Conservation (phyloP, 306 rosid genomes). For the Dryas alaskensis region DNA sequence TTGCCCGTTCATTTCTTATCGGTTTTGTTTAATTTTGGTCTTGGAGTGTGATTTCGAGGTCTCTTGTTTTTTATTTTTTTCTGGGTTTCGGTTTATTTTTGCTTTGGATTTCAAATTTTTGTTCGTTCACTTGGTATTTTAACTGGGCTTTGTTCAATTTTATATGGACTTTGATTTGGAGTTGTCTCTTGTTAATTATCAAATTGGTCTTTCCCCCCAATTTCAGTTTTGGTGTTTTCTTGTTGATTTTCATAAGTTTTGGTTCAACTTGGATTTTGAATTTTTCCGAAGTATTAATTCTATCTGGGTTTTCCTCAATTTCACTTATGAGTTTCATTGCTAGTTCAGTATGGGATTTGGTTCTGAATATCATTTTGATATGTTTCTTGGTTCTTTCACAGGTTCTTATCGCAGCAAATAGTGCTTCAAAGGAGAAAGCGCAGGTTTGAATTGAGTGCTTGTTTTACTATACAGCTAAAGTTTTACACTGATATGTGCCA, state of each 20-base stretch:
- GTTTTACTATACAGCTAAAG: neutral
- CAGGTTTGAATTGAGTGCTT: constrained; percentile 55
- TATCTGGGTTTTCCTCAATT: constrained; percentile 3
- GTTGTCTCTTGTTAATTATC: neutral
- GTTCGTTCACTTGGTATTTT: neutral
- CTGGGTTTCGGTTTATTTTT: neutral
- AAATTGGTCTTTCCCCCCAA: neutral
- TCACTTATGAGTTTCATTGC: neutral
- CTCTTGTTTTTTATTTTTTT: neutral
- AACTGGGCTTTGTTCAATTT: neutral
- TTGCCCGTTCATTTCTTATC: neutral
- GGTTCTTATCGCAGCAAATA: constrained; percentile 80
- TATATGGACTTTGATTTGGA: neutral
- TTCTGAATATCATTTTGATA: constrained; percentile 21
- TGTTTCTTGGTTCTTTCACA: constrained; percentile 31
- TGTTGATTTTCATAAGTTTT: constrained; percentile 5
- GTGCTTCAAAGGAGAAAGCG: constrained; percentile 87
- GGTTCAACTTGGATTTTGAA: constrained; percentile 1
- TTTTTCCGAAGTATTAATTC: neutral
- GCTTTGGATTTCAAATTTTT: neutral
- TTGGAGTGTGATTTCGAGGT: neutral
- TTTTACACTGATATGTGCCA: neutral
- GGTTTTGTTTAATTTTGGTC: neutral
- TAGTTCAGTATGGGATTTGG: constrained; percentile 6
- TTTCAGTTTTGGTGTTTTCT: neutral